Conservation (phyloP, 2,329 filamentous ascomycete genomes). For the Colletotrichum sp. region DNA sequence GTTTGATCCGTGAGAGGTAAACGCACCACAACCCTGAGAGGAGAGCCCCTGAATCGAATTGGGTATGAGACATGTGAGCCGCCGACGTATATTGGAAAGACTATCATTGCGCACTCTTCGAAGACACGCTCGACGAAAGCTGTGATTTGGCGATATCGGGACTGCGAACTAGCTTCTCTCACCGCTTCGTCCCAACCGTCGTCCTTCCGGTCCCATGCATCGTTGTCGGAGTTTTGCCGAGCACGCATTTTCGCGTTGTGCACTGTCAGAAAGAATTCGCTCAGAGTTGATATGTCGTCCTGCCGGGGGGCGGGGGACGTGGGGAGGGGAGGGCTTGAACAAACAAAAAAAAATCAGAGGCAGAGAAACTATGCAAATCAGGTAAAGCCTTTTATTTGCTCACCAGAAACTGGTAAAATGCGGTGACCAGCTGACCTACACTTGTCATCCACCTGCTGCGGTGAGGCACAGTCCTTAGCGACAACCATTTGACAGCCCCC, state of each 20-base stretch:
- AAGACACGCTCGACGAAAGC: constrained; percentile 22
- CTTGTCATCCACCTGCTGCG: too few species aligned
- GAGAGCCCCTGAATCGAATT: constrained; percentile 21
- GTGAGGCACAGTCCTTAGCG: too few species aligned
- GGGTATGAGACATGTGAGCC: constrained; percentile 32
- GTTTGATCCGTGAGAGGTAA: constrained; percentile 25
- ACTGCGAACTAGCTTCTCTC: constrained; percentile 24
- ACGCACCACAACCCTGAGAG: constrained; percentile 23
- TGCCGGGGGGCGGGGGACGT: too few species aligned
- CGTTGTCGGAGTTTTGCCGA: constrained; percentile 31
- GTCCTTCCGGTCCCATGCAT: constrained; percentile 31
- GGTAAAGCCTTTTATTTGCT: too few species aligned
- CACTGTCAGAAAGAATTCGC: too few species aligned
- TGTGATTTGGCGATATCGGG: constrained; percentile 24
- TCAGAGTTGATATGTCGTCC: too few species aligned
- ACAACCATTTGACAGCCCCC: too few species aligned
- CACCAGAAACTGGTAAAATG: too few species aligned
- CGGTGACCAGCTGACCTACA: too few species aligned
- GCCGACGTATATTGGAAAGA: constrained; percentile 27
- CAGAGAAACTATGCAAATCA: too few species aligned
- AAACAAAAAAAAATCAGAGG: too few species aligned
- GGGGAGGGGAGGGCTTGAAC: too few species aligned
- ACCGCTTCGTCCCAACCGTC: constrained; percentile 27
- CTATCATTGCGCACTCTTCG: constrained; percentile 20
- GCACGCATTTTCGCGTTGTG: constrained; percentile 22